Percentiles rank a stretch among this genome's conserved stretches.
Evolutionary conservation across 2,329 filamentous ascomycete genomes (phyloP).

Genomic region (Lachnellula hyalina): DNA sequence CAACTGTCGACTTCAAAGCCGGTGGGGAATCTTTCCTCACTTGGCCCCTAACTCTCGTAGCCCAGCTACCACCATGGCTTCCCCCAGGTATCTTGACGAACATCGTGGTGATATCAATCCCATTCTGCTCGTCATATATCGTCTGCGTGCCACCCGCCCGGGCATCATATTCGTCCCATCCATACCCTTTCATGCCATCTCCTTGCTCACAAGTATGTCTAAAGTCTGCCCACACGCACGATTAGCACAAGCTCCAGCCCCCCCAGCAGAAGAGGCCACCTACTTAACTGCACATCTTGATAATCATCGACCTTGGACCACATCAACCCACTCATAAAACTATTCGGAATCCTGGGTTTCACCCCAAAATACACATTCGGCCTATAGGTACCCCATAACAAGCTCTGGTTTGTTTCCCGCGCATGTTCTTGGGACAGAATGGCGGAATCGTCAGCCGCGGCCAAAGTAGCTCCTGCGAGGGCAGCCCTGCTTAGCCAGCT

Average conservation of each 20-base stretch:
- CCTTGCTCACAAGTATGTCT: constrained; percentile 95
- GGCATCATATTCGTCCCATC: constrained; percentile 96
- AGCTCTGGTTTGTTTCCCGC: constrained; percentile 63
- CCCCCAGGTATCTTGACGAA: constrained; percentile 92
- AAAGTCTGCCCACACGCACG: constrained; percentile 54
- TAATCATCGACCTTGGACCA: constrained; percentile 86
- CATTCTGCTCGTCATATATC: constrained; percentile 85
- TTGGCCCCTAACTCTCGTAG: constrained; percentile 75
- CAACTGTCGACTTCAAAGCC: constrained; percentile 67
- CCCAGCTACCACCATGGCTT: constrained; percentile 85
- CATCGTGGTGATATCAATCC: constrained; percentile 83
- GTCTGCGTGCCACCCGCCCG: constrained; percentile 81
- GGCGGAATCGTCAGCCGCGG: constrained; percentile 24
- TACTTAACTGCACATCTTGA: constrained; percentile 68
- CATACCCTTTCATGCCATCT: constrained; percentile 90
- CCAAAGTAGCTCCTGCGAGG: constrained; percentile 15
- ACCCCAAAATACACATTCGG: constrained; percentile 94
- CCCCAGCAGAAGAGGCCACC: constrained; percentile 30
- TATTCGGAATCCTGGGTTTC: constrained; percentile 73
- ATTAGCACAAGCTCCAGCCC: constrained; percentile 9
- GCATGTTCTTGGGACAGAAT: constrained; percentile 33
- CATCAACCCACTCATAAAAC: constrained; percentile 75
- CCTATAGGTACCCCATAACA: constrained; percentile 94
- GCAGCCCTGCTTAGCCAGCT: constrained; percentile 7
- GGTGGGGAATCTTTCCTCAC: constrained; percentile 63